phyloP scores from a whole-genome alignment of 2,329 filamentous ascomycete species.

The Ustulina deusta region DNA sequence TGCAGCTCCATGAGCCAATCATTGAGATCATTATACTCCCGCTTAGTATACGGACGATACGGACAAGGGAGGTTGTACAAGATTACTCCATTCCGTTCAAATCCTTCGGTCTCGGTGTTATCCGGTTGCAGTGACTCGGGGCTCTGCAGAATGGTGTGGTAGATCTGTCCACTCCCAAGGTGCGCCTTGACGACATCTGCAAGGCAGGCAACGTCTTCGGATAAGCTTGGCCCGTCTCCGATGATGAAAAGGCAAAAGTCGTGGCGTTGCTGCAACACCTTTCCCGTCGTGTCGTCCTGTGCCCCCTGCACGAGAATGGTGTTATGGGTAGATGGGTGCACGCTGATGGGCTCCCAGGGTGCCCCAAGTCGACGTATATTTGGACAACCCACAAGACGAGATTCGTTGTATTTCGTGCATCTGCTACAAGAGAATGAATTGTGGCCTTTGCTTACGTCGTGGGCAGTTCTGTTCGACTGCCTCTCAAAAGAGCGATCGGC shows the following conservation, averaged over 20 bases:
- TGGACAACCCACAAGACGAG: not conserved
- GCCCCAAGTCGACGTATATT: not conserved
- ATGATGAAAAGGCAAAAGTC: not conserved
- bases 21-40: not conserved
- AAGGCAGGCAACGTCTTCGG: not conserved
- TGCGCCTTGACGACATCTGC: not conserved
- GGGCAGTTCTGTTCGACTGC: not conserved
- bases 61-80: not conserved
- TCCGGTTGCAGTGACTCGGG: not conserved
- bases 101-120: not conserved
- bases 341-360: not conserved
- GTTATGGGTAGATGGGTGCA: not conserved
- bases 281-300: not conserved
- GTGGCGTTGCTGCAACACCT: not conserved
- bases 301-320: not conserved
- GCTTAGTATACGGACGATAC: not conserved
- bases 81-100: not conserved
- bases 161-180: not conserved
- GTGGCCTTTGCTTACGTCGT: not conserved
- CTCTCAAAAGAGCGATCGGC: conserved; percentile 12
- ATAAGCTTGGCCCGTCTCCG: not conserved
- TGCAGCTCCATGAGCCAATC: not conserved
- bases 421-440: not conserved
- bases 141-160: not conserved
- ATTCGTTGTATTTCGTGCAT: conserved; percentile 40